A percentile compares a stretch with the other conserved stretches of the same genome.
Conservation (phyloP, 2,329 filamentous ascomycete genomes). For the Talaromyces funiculosus region DNA sequence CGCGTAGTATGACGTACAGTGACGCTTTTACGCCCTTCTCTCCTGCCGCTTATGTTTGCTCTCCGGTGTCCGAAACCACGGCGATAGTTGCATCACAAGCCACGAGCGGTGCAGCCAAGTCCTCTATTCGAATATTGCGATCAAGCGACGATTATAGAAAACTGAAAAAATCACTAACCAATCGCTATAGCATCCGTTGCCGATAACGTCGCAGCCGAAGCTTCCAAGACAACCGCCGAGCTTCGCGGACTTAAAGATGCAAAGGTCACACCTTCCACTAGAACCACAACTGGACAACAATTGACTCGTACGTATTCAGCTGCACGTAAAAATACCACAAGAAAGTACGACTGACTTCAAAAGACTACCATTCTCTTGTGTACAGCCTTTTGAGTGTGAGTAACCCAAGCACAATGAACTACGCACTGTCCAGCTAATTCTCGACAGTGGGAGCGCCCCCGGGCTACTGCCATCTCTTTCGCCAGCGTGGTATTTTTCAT, state of each 20-base stretch:
- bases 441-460: constrained; percentile 57
- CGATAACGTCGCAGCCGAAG: constrained; percentile 52
- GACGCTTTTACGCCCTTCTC: constrained; percentile 2
- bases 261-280: constrained; percentile 48
- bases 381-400: constrained; percentile 59
- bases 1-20: not conserved
- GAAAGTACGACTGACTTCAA: not conserved
- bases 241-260: constrained; percentile 52
- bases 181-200: constrained; percentile 47
- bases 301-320: constrained; percentile 50
- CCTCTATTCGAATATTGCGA: not conserved
- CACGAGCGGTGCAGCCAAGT: not conserved
- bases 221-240: constrained; percentile 52
- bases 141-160: not conserved
- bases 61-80: not conserved
- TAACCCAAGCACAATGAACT: constrained; percentile 12
- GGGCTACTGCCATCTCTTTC: constrained; percentile 58
- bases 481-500: constrained; percentile 53
- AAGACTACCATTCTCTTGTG: constrained; percentile 62
- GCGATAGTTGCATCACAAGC: not conserved
- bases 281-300: constrained; percentile 55
- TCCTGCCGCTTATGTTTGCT: constrained; percentile 8
- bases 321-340: not conserved
- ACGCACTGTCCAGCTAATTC: constrained; percentile 6
- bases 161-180: constrained; percentile 17